Base-by-base conservation (phyloP, 495 filamentous ascomycete species). In the Penicillium herquei region DNA sequence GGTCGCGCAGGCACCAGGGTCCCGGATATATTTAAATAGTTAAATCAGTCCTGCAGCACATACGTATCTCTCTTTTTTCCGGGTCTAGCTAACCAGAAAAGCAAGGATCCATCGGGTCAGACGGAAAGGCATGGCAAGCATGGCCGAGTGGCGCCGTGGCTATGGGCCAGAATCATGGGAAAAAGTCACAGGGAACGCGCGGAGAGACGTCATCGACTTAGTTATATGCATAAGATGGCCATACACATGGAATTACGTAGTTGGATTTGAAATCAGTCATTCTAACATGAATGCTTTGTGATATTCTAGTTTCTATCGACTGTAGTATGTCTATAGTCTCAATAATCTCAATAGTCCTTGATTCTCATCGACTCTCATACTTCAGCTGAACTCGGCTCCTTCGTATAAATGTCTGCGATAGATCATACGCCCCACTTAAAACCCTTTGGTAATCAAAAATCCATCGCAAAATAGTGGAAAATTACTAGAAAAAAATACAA, bases 341-440 rank as follows among this genome's bases (percentile, higher is more conserved):
- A 33, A 37, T 49, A 31, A 9, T 31, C 34, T 16, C 31, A 49
- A 49, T 49, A 39, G 31, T 34, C 18, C 14, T 35, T 21, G 31
- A n/a, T n/a, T 35, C 33, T 35, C 11, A 11, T 35, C 33, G 11
- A 40, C 39, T n/a, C n/a, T n/a, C n/a, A n/a, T n/a, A n/a, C n/a
- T 7, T 26, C 26, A 46, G 43, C 43, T 46, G 43, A 30, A 46
- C 26, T 21, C 41, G 41, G 17, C 4, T 26, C 34, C 12, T 37
- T 37, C 9, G 43, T 46, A 32, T 46, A 46, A 14, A 52, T 49
- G 62, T 61, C 61, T 40, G 16, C 57, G 55, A 66, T 63, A 63
- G 54, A 63, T 66, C 63, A 65, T 48, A 51, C 41, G 51, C 54
- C 58, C 52, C 57, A 55, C 57, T n/a, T 32, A 18, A 26, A 46